Evolutionary conservation across 1,284 basidiomycete species (phyloP).

Genomic region (Cryptococcus floricola): DNA sequence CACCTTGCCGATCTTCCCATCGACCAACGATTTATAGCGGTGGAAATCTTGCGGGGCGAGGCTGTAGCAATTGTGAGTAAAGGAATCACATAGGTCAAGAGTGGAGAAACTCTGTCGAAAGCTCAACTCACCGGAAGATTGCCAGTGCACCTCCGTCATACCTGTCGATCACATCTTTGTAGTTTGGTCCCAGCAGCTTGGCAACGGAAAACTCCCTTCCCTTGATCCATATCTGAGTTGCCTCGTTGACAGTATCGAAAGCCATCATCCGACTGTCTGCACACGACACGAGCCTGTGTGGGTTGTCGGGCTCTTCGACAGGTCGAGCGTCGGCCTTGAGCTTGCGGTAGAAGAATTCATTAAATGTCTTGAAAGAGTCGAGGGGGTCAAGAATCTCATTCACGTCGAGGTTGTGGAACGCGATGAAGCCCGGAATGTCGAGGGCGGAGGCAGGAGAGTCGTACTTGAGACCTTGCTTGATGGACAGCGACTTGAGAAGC

Average conservation of each 20-base stretch:
- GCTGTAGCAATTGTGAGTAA: constrained; percentile 9
- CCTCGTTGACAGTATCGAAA: constrained; percentile 77
- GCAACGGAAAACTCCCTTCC: constrained; percentile 84
- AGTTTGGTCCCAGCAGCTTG: constrained; percentile 73
- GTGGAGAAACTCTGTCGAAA: neutral
- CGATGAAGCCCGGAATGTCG: constrained; percentile 83
- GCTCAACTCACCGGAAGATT: constrained; percentile 63
- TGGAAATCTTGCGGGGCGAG: constrained; percentile 97
- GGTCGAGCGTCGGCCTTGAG: constrained; percentile 79
- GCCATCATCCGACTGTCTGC: constrained; percentile 95
- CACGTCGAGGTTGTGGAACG: constrained; percentile 80
- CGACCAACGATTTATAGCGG: constrained; percentile 89
- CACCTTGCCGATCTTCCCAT: constrained; percentile 67
- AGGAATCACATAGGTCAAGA: neutral
- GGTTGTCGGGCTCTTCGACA: constrained; percentile 67
- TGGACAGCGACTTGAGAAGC: constrained; percentile 79
- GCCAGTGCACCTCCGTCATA: constrained; percentile 67
- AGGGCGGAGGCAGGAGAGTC: constrained; percentile 76
- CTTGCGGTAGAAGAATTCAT: constrained; percentile 82
- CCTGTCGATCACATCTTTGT: constrained; percentile 62
- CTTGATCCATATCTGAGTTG: constrained; percentile 93
- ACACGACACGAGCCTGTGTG: constrained; percentile 71
- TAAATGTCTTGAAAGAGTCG: constrained; percentile 84
- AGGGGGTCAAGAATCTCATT: constrained; percentile 79
- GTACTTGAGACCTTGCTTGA: constrained; percentile 94